These are phyloP conservation scores for Dysphania ambrosioides DNA, from an alignment of 148 eudicot genomes.

Conservation along the genomic window DNA sequence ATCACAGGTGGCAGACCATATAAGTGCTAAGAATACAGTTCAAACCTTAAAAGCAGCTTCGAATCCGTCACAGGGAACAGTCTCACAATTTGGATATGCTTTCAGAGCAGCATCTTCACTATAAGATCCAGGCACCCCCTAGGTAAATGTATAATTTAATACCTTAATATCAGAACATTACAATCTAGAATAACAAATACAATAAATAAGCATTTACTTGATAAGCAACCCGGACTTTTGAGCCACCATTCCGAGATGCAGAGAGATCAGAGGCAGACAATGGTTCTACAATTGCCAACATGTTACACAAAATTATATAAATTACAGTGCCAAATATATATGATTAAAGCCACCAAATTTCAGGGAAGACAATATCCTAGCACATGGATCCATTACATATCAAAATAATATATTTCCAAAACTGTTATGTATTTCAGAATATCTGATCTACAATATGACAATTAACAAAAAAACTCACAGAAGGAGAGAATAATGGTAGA, in stretches of 20 bases:
- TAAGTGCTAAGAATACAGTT: neutral
- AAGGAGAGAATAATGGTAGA: neutral
- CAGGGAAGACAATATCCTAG: neutral
- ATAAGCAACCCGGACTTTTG: slow-evolving; percentile 52
- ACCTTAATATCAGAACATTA: neutral
- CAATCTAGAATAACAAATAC: neutral
- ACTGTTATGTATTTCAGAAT: neutral
- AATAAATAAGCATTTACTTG: slow-evolving; percentile 33
- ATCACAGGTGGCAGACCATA: neutral
- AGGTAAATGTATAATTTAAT: slow-evolving; percentile 9
- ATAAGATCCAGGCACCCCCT: slow-evolving; percentile 63
- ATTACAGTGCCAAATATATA: neutral
- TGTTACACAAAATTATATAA: neutral
- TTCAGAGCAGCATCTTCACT: slow-evolving; percentile 63
- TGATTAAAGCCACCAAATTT: neutral
- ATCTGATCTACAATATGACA: neutral
- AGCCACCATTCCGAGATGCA: slow-evolving; percentile 32
- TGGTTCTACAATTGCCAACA: slow-evolving; percentile 40
- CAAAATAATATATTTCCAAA: neutral
- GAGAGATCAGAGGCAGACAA: slow-evolving; percentile 43
- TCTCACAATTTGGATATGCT: slow-evolving; percentile 55
- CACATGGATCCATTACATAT: neutral
- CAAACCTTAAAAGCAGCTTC: slow-evolving; percentile 62
- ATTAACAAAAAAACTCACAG: neutral
- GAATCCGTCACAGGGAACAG: slow-evolving; percentile 58